Evolutionary conservation across 106 monocot genomes (phyloP).

Genomic region (Dioscorea alata): DNA sequence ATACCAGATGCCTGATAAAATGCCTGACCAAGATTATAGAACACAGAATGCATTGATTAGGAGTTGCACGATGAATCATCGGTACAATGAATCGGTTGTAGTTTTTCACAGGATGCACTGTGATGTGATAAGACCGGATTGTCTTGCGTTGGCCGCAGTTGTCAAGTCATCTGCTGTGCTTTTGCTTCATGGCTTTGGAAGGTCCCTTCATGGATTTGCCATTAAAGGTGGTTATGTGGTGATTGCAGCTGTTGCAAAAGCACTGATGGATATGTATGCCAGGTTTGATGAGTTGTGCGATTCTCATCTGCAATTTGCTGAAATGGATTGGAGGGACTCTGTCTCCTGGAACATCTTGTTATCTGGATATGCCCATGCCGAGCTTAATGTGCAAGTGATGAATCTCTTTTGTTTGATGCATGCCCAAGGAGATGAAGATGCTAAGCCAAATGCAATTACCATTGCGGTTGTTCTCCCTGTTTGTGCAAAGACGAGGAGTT

Average conservation of each 20-base stretch:
- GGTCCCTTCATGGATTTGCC: conserved; percentile 40
- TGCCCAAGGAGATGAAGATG: conserved; percentile 2
- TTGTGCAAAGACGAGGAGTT: conserved; percentile 25
- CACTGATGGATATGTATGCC: conserved; percentile 55
- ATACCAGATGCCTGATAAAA: conserved; percentile 23
- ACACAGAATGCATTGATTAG: conserved; percentile 17
- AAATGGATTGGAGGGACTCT: conserved; percentile 27
- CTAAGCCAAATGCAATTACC: conserved; percentile 31
- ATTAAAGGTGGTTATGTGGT: conserved; percentile 16
- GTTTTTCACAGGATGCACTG: conserved; percentile 20
- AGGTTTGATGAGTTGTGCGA: conserved; percentile 24
- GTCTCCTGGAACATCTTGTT: conserved; percentile 60
- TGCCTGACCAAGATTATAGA: conserved; percentile 16
- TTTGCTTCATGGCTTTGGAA: neutral
- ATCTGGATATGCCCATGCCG: conserved; percentile 31
- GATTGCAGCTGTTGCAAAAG: conserved; percentile 24
- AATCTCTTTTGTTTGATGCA: conserved; percentile 36
- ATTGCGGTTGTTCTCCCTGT: conserved; percentile 47
- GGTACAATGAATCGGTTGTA: conserved; percentile 4
- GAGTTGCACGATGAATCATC: conserved; percentile 8
- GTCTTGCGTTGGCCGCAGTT: conserved; percentile 33
- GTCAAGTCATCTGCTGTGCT: conserved; percentile 36
- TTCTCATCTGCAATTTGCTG: conserved; percentile 30
- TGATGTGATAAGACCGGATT: conserved; percentile 14
- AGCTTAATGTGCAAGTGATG: conserved; percentile 18